Evolutionary conservation across 176 grass and related monocot species (phyloP).

Genomic region (Triticum monococcum): DNA sequence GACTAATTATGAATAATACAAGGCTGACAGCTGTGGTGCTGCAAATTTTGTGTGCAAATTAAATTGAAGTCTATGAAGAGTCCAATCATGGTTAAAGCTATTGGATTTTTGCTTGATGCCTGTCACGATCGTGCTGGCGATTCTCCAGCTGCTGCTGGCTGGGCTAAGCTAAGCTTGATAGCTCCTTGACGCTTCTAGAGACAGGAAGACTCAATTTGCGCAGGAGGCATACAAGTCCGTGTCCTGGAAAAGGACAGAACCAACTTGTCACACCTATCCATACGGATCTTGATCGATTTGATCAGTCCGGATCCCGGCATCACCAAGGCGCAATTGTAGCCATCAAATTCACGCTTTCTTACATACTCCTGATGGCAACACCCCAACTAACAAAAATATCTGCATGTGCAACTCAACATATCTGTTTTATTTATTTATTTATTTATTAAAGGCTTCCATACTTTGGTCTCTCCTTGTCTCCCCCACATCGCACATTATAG

Average conservation of each 20-base stretch:
- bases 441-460: not conserved
- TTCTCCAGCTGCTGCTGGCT: slow-evolving; percentile 31
- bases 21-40: not conserved
- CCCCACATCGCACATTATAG: too few relatives aligned
- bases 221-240: slow-evolving; percentile 1
- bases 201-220: slow-evolving; percentile 11
- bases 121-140: slow-evolving; percentile 35
- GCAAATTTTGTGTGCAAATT: not conserved
- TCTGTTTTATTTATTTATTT: not conserved
- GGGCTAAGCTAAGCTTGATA: slow-evolving; percentile 21
- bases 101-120: slow-evolving; percentile 8
- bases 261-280: slow-evolving; percentile 24
- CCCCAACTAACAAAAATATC: slow-evolving; percentile 9
- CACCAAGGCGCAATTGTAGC: slow-evolving; percentile 3
- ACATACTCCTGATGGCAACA: slow-evolving; percentile 31
- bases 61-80: not conserved
- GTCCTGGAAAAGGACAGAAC: slow-evolving; percentile 30
- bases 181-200: not conserved
- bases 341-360: slow-evolving; percentile 24
- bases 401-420: not conserved
- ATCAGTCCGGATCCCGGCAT: slow-evolving; percentile 3
- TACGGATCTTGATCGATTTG: slow-evolving; percentile 7
- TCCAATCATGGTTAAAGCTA: slow-evolving; percentile 3
- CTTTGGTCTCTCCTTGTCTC: not conserved
- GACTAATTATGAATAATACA: not conserved